These are phyloP conservation scores for Kandelia obovata DNA, from an alignment of 345 rosid genomes.

Conservation along the genomic window DNA sequence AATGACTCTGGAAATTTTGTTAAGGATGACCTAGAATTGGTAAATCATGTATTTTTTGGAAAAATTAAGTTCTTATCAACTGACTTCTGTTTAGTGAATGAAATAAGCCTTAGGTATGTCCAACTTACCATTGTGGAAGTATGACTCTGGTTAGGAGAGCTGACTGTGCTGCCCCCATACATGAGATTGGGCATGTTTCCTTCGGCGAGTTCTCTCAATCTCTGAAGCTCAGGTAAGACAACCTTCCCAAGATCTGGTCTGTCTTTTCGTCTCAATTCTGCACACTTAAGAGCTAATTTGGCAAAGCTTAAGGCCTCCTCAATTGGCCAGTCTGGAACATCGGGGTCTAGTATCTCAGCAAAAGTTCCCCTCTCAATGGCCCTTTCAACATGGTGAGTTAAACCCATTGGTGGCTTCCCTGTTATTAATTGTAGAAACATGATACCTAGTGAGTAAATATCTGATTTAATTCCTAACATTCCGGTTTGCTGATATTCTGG, in stretches of 20 bases:
- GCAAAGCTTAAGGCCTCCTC: slow-evolving; percentile 57
- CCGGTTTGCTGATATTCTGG: slow-evolving; percentile 95
- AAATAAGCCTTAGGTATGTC: neutral
- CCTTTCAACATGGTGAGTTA: slow-evolving; percentile 57
- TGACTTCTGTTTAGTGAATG: neutral
- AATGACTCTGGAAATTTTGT: neutral
- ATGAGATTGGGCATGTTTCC: slow-evolving; percentile 35
- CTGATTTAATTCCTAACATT: slow-evolving; percentile 81
- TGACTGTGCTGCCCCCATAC: slow-evolving; percentile 21
- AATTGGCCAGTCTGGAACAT: slow-evolving; percentile 71
- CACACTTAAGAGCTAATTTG: slow-evolving; percentile 61
- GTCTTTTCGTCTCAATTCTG: slow-evolving; percentile 76
- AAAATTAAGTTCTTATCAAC: neutral
- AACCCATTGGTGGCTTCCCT: slow-evolving; percentile 86
- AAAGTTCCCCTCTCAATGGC: slow-evolving; percentile 63
- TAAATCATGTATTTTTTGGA: neutral
- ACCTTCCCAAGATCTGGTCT: slow-evolving; percentile 72
- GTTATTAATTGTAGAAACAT: slow-evolving; percentile 81
- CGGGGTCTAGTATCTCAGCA: slow-evolving; percentile 46
- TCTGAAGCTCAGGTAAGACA: slow-evolving; percentile 68
- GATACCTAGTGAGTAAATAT: slow-evolving; percentile 75
- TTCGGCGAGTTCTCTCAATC: slow-evolving; percentile 60
- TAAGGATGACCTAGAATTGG: neutral
- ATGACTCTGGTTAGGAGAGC: slow-evolving; percentile 26
- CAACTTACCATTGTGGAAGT: slow-evolving; percentile 32